A percentile compares a stretch with the other conserved stretches of the same genome.
Evolutionary conservation across 345 rosid genomes (phyloP).

Genomic region (sweet orange (Citrus sinensis)): DVS_A1.0 CM039164.1:3226001-3226500

Average conservation of each 20-base stretch:
- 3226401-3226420: conserved; percentile 34
- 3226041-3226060: conserved; percentile 46
- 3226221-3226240: conserved; percentile 27
- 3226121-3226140: conserved; percentile 21
- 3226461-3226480: conserved; percentile 38
- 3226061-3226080: conserved; percentile 48
- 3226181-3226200: conserved; percentile 38
- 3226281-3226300: conserved; percentile 51
- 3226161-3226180: conserved; percentile 51
- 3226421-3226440: conserved; percentile 1
- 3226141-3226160: conserved; percentile 29
- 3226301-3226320: conserved; percentile 40
- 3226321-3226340: conserved; percentile 35
- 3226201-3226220: conserved; percentile 21
- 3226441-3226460: conserved; percentile 10
- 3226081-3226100: conserved; percentile 48
- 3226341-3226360: conserved; percentile 26
- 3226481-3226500: conserved; percentile 11
- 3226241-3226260: conserved; percentile 12
- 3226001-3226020: neutral
- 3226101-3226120: conserved; percentile 11
- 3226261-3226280: conserved; percentile 32
- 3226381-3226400: conserved; percentile 44
- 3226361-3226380: conserved; percentile 23
- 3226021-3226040: conserved; percentile 43